Base-by-base conservation (phyloP, 2,329 filamentous ascomycete genomes). In the Stagonosporopsis chrysanthemi region DNA sequence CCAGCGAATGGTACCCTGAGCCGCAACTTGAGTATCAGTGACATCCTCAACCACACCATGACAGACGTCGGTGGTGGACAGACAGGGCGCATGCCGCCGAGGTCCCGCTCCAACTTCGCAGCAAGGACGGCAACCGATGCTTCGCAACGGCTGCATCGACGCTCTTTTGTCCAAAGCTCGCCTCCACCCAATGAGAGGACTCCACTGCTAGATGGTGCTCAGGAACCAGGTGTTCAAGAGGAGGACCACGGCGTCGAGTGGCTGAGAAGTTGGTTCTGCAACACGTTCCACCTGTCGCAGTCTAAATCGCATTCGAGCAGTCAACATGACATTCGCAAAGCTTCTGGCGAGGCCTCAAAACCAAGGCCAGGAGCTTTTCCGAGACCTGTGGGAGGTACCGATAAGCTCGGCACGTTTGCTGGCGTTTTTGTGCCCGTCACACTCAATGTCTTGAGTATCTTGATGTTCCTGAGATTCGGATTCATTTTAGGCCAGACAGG, bases 391-490 rank as follows among this genome's bases (percentile, higher is more conserved):
- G 80, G 74, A 58, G 76, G 73, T 11, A 74, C 74, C 15, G 78
- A 83, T 65, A 95, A 95, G 78, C 82, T 96, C 55, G 90, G 90
- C 35, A 88, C 87, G 8, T 86, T 92, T 64, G 73, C 77, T 36
- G 76, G 77, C 15, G 77, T 96, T 44, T 96, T 92, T 74, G 90
- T 96, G 15, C 92, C 92, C 1, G 92, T 92, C n/a, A 93, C 89
- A 60, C 81, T 96, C 64, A 96, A 95, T 75, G 92, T 96, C 39
- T 79, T 96, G 64, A 94, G 90, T 67, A 96, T 96, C 76, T 84
- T 96, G 60, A 96, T 96, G 91, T 96, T 96, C 78, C 81, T 96
- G 67, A 86, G 92, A 22, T 96, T 96, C 74, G 91, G 92, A 22
- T 88, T 92, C 67, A 90, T 96, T 55, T 81, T 96, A 22, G 92